These are phyloP conservation scores for Alectoria sarmentosa DNA, from an alignment of 495 filamentous ascomycete genomes.

Conservation along the genomic window DNA sequence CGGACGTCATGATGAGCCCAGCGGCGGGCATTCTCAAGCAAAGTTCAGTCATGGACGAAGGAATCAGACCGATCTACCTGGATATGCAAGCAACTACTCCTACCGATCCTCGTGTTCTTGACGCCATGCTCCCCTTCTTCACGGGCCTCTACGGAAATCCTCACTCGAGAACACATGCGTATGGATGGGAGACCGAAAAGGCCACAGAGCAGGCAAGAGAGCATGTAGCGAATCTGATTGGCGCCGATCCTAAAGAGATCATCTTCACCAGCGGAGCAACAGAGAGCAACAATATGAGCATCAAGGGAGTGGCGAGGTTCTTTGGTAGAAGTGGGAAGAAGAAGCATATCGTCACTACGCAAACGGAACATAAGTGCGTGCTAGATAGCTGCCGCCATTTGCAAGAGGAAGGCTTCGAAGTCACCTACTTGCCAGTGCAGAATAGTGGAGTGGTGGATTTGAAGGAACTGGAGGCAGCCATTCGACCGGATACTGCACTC, in stretches of 20 bases:
- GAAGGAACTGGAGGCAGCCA: constrained; percentile 79
- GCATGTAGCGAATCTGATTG: constrained; percentile 79
- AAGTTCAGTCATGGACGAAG: constrained; percentile 89
- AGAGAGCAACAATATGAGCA: constrained; percentile 99
- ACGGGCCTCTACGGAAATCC: constrained; percentile 95
- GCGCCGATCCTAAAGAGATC: constrained; percentile 94
- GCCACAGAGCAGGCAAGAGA: constrained; percentile 80
- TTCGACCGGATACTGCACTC: constrained; percentile 82
- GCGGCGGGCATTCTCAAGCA: constrained; percentile 85
- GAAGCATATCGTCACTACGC: constrained; percentile 94
- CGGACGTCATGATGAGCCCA: constrained; percentile 68
- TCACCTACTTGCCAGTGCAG: constrained; percentile 91
- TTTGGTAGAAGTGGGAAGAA: constrained; percentile 90
- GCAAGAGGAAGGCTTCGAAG: constrained; percentile 91
- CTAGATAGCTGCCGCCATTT: constrained; percentile 94
- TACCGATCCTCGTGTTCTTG: constrained; percentile 84
- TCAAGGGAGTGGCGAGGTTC: constrained; percentile 95
- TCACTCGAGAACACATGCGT: constrained; percentile 94
- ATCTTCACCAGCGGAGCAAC: constrained; percentile 98
- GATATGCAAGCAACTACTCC: constrained; percentile 99
- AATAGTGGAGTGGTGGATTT: constrained; percentile 76
- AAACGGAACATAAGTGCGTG: constrained; percentile 99
- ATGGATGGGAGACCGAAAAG: constrained; percentile 97
- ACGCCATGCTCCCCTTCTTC: constrained; percentile 93
- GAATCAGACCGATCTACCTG: constrained; percentile 89